Base-by-base conservation (phyloP, 2,329 filamentous ascomycete species). In the Aspergillus sp. region DNA sequence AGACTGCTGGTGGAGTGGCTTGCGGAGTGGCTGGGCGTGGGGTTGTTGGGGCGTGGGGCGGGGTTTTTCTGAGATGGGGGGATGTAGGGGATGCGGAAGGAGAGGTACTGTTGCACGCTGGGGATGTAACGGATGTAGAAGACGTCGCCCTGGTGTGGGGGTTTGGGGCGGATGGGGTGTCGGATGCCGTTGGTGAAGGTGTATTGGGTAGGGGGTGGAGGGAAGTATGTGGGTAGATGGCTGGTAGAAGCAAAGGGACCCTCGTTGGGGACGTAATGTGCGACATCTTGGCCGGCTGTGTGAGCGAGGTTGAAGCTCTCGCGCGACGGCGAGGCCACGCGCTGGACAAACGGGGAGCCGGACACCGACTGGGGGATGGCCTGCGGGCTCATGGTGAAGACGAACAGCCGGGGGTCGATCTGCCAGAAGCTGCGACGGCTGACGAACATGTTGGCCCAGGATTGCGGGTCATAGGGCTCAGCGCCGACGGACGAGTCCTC, bases 121-220 rank as follows among this genome's bases (percentile, higher is more conserved):
- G 91, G 91, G 15, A 98, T 82, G 73, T 89, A 96, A 57, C 95
- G 89, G 0, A 88, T 89, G 75, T 99, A 99, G 70, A 99, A 94
- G 0, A 91, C 87, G 70, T 97, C 92, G 13, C 92, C 92, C 82
- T 96, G 92, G 2, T 91, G 88, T 1, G 92, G 91, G 0, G 94
- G 92, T 73, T 96, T 96, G 1, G 91, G 90, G 0, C 95, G 87
- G 44, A 96, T 81, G 0, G 95, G 95, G 71, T 99, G 95, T 0
- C 92, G 88, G 49, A 93, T 81, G 61, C 88, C 85, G 72, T 91
- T 87, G 2, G 91, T 93, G 63, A 90, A 87, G 3, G 85, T 88
- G 73, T 94, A 97, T 67, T 94, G 90, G 8, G 91, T 79, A 1
- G 95, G 91, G 2, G 89, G 82, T 0, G 93, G 92, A 2, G 93